Conservation (phyloP, 2,329 filamentous ascomycete genomes). For the Fusarium luffae region DNA sequence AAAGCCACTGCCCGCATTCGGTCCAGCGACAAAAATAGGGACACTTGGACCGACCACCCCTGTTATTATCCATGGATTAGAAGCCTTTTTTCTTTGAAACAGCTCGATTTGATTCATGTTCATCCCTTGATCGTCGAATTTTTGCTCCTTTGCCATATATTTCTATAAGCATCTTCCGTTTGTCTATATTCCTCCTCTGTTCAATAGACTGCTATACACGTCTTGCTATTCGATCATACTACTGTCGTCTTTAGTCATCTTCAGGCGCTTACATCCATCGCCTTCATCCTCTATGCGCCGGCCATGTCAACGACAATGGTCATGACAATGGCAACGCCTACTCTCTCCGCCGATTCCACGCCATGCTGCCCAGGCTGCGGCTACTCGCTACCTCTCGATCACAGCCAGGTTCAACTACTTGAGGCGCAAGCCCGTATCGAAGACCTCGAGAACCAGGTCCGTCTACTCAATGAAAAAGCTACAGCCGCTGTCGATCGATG, state of each 20-base stretch:
- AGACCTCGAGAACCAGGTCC: slow-evolving; percentile 78
- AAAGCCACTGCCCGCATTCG: slow-evolving; percentile 39
- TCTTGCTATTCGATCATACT: background rate
- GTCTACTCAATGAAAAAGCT: slow-evolving; percentile 76
- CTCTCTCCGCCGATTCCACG: slow-evolving; percentile 39
- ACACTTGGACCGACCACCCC: slow-evolving; percentile 20
- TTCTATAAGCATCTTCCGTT: background rate
- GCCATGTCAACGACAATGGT: slow-evolving; percentile 49
- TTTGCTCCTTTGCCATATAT: background rate
- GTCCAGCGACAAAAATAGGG: slow-evolving; percentile 39
- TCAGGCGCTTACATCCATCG: slow-evolving; percentile 1
- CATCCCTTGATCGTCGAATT: slow-evolving; percentile 14
- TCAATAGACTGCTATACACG: background rate
- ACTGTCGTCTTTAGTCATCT: background rate
- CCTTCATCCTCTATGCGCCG: slow-evolving; percentile 13
- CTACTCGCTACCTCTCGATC: slow-evolving; percentile 52
- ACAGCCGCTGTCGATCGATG: slow-evolving; percentile 71
- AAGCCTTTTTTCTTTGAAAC: slow-evolving; percentile 30
- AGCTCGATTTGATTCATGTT: slow-evolving; percentile 11
- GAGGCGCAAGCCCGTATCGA: slow-evolving; percentile 70
- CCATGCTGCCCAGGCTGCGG: slow-evolving; percentile 65
- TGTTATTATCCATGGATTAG: slow-evolving; percentile 16
- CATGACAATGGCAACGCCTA: slow-evolving; percentile 50
- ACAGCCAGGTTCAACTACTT: slow-evolving; percentile 58
- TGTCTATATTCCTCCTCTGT: background rate